Evolutionary conservation across 352 stramenopile species (phyloP).

Genomic region (Phytophthora tubulina): DNA sequence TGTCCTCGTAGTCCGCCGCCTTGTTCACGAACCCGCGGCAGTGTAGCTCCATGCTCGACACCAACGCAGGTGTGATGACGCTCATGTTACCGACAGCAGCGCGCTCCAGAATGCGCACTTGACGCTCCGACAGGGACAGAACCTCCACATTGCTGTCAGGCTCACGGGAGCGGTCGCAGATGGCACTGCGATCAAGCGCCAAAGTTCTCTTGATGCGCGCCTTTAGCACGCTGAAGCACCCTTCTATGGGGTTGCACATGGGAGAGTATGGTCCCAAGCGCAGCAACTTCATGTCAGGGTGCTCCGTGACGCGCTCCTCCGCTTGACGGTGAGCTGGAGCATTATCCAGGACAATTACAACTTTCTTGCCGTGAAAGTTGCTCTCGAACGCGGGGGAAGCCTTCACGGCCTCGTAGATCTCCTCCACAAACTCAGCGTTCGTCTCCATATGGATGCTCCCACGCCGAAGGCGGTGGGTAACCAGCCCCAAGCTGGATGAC

Average conservation of each 20-base stretch:
- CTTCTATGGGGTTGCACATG: slow-evolving; percentile 18
- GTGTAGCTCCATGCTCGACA: not conserved
- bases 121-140: not conserved
- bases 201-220: not conserved
- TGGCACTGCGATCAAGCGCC: not conserved
- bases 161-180: not conserved
- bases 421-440: too few species aligned
- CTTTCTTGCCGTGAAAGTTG: not conserved
- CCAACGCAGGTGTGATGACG: not conserved
- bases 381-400: too few species aligned
- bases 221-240: slow-evolving; percentile 2
- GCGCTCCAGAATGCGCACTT: not conserved
- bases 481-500: too few species aligned
- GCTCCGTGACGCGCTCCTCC: not conserved
- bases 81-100: not conserved
- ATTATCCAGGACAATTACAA: slow-evolving; percentile 16
- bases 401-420: too few species aligned
- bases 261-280: slow-evolving; percentile 14
- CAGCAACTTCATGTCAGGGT: slow-evolving; percentile 18
- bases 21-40: not conserved
- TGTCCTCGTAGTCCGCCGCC: not conserved
- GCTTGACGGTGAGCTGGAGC: slow-evolving; percentile 12
- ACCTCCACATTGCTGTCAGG: not conserved
- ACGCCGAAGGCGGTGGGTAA: too few species aligned
- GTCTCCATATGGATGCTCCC: too few species aligned